Evolutionary conservation across 805 yeast species (phyloP), one percentile per base, ranked within the genome.

Genomic region (Suhomyces faveliae): DNA sequence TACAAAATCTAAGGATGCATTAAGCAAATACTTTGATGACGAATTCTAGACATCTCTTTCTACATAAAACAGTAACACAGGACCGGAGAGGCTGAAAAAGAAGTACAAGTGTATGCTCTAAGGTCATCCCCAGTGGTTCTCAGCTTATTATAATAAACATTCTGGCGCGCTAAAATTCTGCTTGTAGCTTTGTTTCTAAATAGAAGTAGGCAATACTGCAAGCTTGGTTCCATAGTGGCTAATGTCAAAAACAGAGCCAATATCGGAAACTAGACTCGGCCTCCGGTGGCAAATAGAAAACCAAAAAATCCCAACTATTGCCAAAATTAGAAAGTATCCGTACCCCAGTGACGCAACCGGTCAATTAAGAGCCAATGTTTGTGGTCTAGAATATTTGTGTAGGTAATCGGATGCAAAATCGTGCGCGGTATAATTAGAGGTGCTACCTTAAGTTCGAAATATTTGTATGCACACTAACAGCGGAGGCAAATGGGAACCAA

Each of bases 21-120:
- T 83, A 49, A 69, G 77, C 48, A 79, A 74, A 11, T 83, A 76
- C 59, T 83, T 79, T 55, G 79, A 71, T 45, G 73, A 62, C 35
- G 58, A 54, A 20, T 53, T 50, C 43, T 53, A 39, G 43, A 19
- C 40, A 20, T 37, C 25, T 37, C 17, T 37, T 20, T 33, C 37
- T 33, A 33, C 37, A 33, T 27, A 20, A 38, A 35, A 37, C 21
- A 33, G n/a, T 33, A 33, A 17, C 2, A 33, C 21, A 15, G 21
- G 37, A 15, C 37, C 21, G 19, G 21, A 33, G 12, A 33, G 37
- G 19, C 15, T 33, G 5, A 17, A 17, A 15, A 15, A 15, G 37
- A 33, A 33, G 21, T 15, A 15, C 21, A 15, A 20, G 21, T 4
- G 21, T 12, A 15, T 17, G 20, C 15, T 10, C 19, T 9, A 33